Percentiles rank a stretch among this genome's conserved stretches.
phyloP scores from a whole-genome alignment of 805 yeast genomes.

The Candida bentonensis region DNA sequence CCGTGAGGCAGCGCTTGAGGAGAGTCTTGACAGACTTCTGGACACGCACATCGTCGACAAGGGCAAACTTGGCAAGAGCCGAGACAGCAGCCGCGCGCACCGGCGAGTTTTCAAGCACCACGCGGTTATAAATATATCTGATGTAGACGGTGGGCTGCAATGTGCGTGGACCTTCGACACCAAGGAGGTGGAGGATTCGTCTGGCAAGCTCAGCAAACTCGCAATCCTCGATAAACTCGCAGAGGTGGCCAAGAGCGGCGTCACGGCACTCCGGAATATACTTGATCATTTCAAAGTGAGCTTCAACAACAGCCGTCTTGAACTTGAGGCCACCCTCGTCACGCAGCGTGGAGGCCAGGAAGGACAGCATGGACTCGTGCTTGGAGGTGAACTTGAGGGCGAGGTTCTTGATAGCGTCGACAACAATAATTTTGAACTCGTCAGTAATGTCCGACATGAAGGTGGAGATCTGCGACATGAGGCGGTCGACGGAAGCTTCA shows the following conservation, averaged over 20 bases:
- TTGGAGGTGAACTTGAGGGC: conserved; percentile 89
- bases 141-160: conserved; percentile 79
- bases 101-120: conserved; percentile 88
- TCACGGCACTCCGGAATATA: conserved; percentile 77
- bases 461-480: conserved; percentile 73
- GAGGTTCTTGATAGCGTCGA: conserved; percentile 85
- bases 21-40: conserved; percentile 58
- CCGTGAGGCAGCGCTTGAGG: conserved; percentile 71
- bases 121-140: conserved; percentile 92
- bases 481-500: conserved; percentile 74
- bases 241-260: conserved; percentile 68
- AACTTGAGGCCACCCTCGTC: conserved; percentile 83
- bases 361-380: conserved; percentile 66
- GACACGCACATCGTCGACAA: conserved; percentile 53
- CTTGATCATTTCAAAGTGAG: conserved; percentile 80
- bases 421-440: conserved; percentile 87
- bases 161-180: conserved; percentile 87
- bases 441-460: conserved; percentile 91
- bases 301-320: conserved; percentile 81
- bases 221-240: conserved; percentile 97
- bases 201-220: conserved; percentile 89
- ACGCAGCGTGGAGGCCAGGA: conserved; percentile 70
- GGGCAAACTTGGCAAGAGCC: conserved; percentile 81
- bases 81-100: conserved; percentile 93
- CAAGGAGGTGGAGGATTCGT: conserved; percentile 81